A percentile compares a stretch with the other conserved stretches of the same genome.
Conservation (phyloP, 73 alveolate genomes). For the Blepharisma stoltei region DNA sequence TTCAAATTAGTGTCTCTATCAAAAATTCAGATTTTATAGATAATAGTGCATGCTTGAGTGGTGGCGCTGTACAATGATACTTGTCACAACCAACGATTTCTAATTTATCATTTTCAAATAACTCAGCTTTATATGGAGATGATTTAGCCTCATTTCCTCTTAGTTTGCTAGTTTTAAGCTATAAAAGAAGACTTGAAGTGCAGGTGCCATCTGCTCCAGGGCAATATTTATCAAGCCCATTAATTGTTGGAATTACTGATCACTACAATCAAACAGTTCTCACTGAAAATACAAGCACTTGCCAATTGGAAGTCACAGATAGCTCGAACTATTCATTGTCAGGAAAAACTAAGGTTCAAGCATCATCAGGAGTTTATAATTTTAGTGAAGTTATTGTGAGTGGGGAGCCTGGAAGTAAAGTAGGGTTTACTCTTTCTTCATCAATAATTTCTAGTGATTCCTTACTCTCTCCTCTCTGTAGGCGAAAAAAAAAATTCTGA, state of each 20-base stretch:
- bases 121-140: conserved; percentile 19
- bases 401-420: neutral
- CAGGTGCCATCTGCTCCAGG: neutral
- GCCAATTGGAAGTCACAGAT: neutral
- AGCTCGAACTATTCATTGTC: neutral
- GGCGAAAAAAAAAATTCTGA: no score
- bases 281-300: conserved; percentile 3
- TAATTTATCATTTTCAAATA: neutral
- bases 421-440: neutral
- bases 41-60: conserved; percentile 4
- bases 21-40: neutral
- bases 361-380: neutral
- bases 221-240: neutral
- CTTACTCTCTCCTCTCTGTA: no score
- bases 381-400: neutral
- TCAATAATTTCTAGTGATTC: neutral
- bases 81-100: neutral
- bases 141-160: conserved; percentile 26
- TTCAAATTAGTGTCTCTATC: neutral
- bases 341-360: neutral
- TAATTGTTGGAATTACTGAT: neutral
- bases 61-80: conserved; percentile 24
- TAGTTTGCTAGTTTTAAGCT: neutral
- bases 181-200: neutral
- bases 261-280: conserved; percentile 20